Conservation (phyloP, 305 asterid genomes). For the Petunia hybrid region DNA sequence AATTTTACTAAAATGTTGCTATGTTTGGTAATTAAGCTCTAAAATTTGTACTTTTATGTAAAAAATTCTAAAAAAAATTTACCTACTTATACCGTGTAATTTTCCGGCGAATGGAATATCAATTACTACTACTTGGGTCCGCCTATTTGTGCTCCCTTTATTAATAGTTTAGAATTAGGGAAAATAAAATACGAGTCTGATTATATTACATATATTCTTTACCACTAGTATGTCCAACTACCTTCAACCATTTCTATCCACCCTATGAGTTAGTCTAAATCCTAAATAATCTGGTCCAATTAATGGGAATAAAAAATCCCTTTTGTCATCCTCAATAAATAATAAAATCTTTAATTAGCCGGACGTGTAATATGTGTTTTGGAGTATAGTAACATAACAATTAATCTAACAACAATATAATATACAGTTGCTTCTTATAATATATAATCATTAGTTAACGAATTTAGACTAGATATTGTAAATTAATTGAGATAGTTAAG, state of each 20-base stretch:
- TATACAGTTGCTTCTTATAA: background rate
- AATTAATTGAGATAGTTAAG: background rate
- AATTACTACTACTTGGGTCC: no score
- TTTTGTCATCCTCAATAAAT: conserved; percentile 28
- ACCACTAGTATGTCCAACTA: conserved; percentile 64
- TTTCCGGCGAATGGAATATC: no score
- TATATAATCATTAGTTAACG: background rate
- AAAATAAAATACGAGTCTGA: conserved; percentile 31
- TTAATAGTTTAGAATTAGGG: conserved; percentile 25
- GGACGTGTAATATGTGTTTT: conserved; percentile 6
- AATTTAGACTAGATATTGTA: background rate
- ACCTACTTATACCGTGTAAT: no score
- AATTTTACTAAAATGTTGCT: no score
- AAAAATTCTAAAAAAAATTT: no score
- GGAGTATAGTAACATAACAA: background rate
- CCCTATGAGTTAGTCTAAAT: conserved; percentile 47
- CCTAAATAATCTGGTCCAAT: conserved; percentile 43
- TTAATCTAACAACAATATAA: no score
- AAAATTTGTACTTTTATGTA: no score
- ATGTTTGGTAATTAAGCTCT: no score
- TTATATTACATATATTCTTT: conserved; percentile 36
- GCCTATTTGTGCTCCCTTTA: no score
- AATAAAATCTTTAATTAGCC: background rate
- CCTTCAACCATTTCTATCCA: conserved; percentile 84
- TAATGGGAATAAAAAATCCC: conserved; percentile 26